Percentiles rank a stretch among this genome's conserved stretches.
Evolutionary conservation across 768 basidiomycete species (phyloP).

Genomic region (Serendipita sp.): DNA sequence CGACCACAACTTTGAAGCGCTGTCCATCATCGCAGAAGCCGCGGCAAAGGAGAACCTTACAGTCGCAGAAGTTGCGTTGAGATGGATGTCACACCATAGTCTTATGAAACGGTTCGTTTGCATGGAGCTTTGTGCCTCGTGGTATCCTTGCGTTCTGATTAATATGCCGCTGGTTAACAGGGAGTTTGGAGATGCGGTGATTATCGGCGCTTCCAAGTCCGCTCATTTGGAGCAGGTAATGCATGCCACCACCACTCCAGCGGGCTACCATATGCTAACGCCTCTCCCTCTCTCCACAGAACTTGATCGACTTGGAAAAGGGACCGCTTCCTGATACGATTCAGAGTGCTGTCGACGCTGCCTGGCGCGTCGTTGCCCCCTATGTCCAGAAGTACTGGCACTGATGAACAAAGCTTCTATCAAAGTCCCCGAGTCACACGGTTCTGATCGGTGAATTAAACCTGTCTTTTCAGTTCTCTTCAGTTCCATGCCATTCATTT

Average conservation of each 20-base stretch:
- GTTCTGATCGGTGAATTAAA: too few relatives aligned
- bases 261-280: neutral
- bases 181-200: slow-evolving; percentile 32
- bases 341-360: slow-evolving; percentile 19
- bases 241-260: neutral
- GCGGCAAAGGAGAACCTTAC: slow-evolving; percentile 24
- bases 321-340: slow-evolving; percentile 33
- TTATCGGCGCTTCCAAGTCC: slow-evolving; percentile 47
- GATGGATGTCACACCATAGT: slow-evolving; percentile 37
- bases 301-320: slow-evolving; percentile 37
- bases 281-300: slow-evolving; percentile 16
- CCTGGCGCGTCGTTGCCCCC: neutral
- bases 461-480: too few relatives aligned
- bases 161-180: slow-evolving; percentile 7
- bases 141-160: neutral
- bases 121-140: neutral
- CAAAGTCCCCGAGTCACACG: neutral
- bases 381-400: slow-evolving; percentile 5
- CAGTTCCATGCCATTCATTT: too few relatives aligned
- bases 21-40: slow-evolving; percentile 27
- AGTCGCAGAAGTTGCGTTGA: slow-evolving; percentile 23
- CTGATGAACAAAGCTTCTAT: neutral
- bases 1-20: slow-evolving; percentile 33
- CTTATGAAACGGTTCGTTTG: slow-evolving; percentile 19
- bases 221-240: slow-evolving; percentile 37